Base-by-base conservation (phyloP, 805 yeast genomes). In the Metschnikowia gruessii region DNA sequence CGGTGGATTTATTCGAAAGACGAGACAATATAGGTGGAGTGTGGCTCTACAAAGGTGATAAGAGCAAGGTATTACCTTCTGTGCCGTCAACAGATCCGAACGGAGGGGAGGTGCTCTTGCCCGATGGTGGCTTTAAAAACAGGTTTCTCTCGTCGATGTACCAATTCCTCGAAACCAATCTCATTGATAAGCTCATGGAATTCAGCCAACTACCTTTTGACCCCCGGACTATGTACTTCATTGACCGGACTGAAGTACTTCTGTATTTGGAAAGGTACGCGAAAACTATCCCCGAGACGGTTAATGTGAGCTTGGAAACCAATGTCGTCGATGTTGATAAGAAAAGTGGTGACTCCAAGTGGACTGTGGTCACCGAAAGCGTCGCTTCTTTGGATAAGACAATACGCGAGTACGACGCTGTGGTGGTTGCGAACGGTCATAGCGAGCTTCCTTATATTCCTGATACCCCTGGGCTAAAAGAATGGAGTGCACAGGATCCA, bases 11-110 rank as follows among this genome's bases (percentile, higher is more conserved):
- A 4, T 85, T 74, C 58, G 95, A 87, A 52, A 69, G 76, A 39
- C 73, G 85, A 50, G 53, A 66, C 7, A 61, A 64, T n/a, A 60
- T 77, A n/a, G 96, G 95, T 12, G 96, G 96, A 0, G 67, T 87
- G 8, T 88, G 96, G 96, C 77, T 81, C 59, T 84, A 79, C 57
- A 73, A 48, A 30, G 55, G 56, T 17, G 67, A 52, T n/a, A 60
- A 45, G 33, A 37, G 43, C 16, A 48, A 45, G 12, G 52, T 50
- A 12, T 19, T n/a, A 7, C 62, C 59, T 30, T 57, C 53, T 1
- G 54, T 56, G n/a, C 62, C 59, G 1, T 48, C 62, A 30, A 54
- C 55, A 24, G 54, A 57, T 30, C 60, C 61, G 16, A 53, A 52
- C 12, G 58, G 57, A 10, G 7, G 28, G n/a, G 58, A 56, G 19